Evolutionary conservation across 2,329 filamentous ascomycete species (phyloP), one percentile per base, ranked within the genome.

Genomic region (Zasmidium angulare): DNA sequence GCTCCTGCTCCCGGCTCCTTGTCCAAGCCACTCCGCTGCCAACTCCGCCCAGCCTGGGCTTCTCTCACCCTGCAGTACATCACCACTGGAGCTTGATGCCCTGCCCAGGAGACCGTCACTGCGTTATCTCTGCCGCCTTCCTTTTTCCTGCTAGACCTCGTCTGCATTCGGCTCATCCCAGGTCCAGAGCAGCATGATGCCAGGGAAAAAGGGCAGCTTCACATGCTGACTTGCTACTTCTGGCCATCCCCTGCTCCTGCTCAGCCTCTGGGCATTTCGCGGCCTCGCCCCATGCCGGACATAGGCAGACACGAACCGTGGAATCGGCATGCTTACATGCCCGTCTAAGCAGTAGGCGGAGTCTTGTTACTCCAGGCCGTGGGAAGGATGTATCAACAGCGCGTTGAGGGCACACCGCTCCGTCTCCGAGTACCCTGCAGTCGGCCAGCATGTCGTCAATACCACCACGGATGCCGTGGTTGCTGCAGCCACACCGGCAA

Each of bases 1-100:
- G 36, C 26, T 47, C 53, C 54, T 54, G 53, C 43, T 56, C 46
- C 46, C 24, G 48, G 29, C 55, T 46, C 46, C 58, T 56, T 55
- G 40, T 58, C 53, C 50, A 63, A 56, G 40, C 60, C 56, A 46
- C 63, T 7, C 60, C 48, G 62, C 62, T 17, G 56, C 54, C 26
- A 47, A 23, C 6, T 58, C 26, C 24, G 47, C 48, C 54, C 53
- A 48, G 24, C 36, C 40, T 55, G 53, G 46, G 56, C 61, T 46
- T 58, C 55, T n/a, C 55, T 60, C 46, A 61, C 56, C 49, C 58
- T 53, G 24, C 43, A 50, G 48, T 26, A 47, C 48, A 20, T 14
- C 43, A 4, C 20, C 53, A 17, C 48, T 53, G 50, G 60, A 62
- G 56, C 53, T 58, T 56, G 46, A 53, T 56, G 36, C 12, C 14